phyloP scores from a whole-genome alignment of 176 grass and related monocot genomes.

The Secale cereale region DNA sequence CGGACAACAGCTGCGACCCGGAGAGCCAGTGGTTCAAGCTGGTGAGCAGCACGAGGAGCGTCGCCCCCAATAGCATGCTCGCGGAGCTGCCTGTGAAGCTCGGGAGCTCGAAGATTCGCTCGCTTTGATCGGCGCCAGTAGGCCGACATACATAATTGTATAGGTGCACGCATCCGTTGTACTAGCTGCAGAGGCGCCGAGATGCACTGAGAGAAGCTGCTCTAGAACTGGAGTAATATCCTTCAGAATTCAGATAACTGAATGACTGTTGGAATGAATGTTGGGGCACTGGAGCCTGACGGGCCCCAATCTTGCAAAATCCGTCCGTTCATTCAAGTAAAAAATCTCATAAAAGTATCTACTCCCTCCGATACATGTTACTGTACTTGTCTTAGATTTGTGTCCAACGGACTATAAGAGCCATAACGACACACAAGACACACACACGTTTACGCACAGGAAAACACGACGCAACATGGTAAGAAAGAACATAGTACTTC shows the following conservation, averaged over 20 bases:
- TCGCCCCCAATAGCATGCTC: slow-evolving; percentile 14
- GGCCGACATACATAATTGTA: neutral
- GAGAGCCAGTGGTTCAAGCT: slow-evolving; percentile 89
- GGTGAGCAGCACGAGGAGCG: slow-evolving; percentile 56
- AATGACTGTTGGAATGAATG: neutral
- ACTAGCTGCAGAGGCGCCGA: neutral
- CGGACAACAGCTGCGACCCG: slow-evolving; percentile 55
- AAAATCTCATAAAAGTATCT: neutral
- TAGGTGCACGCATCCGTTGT: neutral
- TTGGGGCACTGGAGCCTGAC: neutral
- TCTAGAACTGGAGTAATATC: neutral
- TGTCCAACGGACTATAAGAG: neutral
- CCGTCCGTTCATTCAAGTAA: neutral
- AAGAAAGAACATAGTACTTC: neutral
- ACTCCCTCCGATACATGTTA: too few species aligned
- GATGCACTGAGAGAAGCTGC: neutral
- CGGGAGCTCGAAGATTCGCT: slow-evolving; percentile 27
- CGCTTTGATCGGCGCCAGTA: slow-evolving; percentile 15
- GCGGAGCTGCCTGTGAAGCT: slow-evolving; percentile 35
- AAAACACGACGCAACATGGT: neutral
- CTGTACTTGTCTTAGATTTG: neutral
- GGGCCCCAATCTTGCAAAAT: neutral
- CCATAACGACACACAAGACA: neutral
- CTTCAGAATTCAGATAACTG: slow-evolving; percentile 2
- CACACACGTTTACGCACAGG: neutral